A percentile compares a stretch with the other conserved stretches of the same genome.
Evolutionary conservation across 257 asterid species (phyloP).

Genomic region (Leptodermis oblonga): DNA sequence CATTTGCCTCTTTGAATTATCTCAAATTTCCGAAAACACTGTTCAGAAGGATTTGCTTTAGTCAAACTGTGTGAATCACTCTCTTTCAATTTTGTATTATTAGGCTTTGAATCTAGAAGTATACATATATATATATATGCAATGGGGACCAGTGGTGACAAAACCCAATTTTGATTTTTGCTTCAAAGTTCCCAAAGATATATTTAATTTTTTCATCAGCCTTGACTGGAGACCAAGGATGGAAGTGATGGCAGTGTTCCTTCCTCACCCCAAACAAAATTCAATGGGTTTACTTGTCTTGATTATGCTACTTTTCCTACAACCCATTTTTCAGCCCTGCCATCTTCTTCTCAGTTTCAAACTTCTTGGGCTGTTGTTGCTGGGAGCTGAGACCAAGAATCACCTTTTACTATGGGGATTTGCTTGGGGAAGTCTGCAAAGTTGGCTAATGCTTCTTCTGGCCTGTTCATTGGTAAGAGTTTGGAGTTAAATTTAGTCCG

Average conservation of each 20-base stretch:
- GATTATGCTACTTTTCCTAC: constrained; percentile 15
- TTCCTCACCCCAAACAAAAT: constrained; percentile 7
- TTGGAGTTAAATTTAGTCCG: background rate
- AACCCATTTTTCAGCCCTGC: constrained; percentile 2
- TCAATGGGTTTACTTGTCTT: constrained; percentile 28
- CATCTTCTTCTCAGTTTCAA: constrained; percentile 4
- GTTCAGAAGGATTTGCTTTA: background rate
- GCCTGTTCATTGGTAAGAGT: constrained; percentile 52
- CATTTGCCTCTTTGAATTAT: background rate
- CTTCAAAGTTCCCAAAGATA: background rate
- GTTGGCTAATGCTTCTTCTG: constrained; percentile 85
- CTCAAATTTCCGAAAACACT: background rate
- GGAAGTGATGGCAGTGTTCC: background rate
- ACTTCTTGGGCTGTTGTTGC: background rate
- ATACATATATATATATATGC: background rate
- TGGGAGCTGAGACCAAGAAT: background rate
- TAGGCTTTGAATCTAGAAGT: no score
- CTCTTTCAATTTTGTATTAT: background rate
- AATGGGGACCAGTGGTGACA: constrained; percentile 7
- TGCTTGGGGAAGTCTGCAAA: constrained; percentile 67
- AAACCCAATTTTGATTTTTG: background rate
- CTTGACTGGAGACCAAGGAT: constrained; percentile 43
- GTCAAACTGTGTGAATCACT: background rate
- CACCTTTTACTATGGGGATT: constrained; percentile 50
- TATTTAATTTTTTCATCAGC: constrained; percentile 12